phyloP scores from a whole-genome alignment of 441 rosid species.

The Brassica hybrid region DNA sequence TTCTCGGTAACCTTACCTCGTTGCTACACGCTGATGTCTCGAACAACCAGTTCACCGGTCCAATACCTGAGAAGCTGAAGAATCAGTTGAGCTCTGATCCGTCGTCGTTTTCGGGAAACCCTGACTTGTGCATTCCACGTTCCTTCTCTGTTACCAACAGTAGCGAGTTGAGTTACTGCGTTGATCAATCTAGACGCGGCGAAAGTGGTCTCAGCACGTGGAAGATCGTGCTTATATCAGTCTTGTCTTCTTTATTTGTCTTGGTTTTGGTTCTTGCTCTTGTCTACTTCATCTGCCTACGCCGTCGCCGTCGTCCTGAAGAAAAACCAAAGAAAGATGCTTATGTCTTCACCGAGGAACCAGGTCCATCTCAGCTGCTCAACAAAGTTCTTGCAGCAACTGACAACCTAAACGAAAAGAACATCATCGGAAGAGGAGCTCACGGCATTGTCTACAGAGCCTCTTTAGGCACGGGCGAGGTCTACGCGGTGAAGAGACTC shows the following conservation, averaged over 20 bases:
- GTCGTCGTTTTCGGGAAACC: constrained; percentile 64
- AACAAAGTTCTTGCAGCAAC: constrained; percentile 15
- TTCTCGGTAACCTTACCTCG: constrained; percentile 50
- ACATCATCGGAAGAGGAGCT: constrained; percentile 5
- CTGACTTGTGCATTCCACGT: constrained; percentile 62
- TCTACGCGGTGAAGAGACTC: constrained; percentile 72
- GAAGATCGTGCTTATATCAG: constrained; percentile 49
- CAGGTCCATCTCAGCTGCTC: constrained; percentile 57
- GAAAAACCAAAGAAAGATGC: constrained; percentile 45
- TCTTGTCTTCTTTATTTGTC: constrained; percentile 43
- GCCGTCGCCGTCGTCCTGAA: constrained; percentile 10
- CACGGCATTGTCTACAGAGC: constrained; percentile 52
- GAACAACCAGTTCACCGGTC: constrained; percentile 66
- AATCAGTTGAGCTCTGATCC: constrained; percentile 47
- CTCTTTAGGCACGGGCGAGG: constrained; percentile 48
- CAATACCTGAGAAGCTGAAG: constrained; percentile 61
- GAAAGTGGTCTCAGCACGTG: constrained; percentile 44
- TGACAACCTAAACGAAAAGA: not conserved
- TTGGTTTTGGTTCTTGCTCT: constrained; percentile 48
- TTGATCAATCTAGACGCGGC: constrained; percentile 32
- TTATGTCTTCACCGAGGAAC: constrained; percentile 50
- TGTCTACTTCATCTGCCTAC: constrained; percentile 38
- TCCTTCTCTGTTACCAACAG: constrained; percentile 35
- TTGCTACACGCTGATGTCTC: constrained; percentile 62
- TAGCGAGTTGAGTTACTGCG: constrained; percentile 50